phyloP scores from a whole-genome alignment of 1,139 yeast species.

The Fermentozyma sake region DNA sequence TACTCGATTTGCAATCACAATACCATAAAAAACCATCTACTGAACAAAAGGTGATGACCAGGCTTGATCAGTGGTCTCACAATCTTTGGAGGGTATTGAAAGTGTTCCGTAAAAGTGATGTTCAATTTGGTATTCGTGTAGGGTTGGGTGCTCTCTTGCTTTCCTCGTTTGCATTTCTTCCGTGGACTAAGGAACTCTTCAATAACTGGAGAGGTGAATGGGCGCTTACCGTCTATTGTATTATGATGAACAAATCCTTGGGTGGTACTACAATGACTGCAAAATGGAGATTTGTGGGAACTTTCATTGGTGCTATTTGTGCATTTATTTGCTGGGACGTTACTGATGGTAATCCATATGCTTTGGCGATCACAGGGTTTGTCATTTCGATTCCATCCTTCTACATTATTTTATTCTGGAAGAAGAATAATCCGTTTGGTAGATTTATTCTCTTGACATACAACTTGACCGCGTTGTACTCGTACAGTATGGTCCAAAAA shows the following conservation, averaged over 20 bases:
- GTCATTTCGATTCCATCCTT: slow-evolving; percentile 61
- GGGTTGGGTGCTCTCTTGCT: slow-evolving; percentile 71
- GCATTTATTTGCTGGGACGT: slow-evolving; percentile 60
- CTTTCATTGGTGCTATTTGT: slow-evolving; percentile 61
- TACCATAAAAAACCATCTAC: slow-evolving; percentile 7
- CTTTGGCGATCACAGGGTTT: slow-evolving; percentile 56
- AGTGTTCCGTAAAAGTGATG: slow-evolving; percentile 53
- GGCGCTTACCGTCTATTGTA: slow-evolving; percentile 76
- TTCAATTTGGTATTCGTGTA: slow-evolving; percentile 75
- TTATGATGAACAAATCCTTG: slow-evolving; percentile 81
- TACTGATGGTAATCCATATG: slow-evolving; percentile 53
- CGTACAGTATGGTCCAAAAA: slow-evolving; percentile 62
- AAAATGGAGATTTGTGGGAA: slow-evolving; percentile 72
- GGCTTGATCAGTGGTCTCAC: slow-evolving; percentile 9
- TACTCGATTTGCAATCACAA: slow-evolving; percentile 30
- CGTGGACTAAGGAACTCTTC: slow-evolving; percentile 50
- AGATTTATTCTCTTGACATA: slow-evolving; percentile 72
- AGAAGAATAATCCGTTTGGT: slow-evolving; percentile 58
- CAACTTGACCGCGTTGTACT: slow-evolving; percentile 73
- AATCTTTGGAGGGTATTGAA: slow-evolving; percentile 30
- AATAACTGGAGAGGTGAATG: slow-evolving; percentile 77
- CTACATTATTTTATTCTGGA: slow-evolving; percentile 66
- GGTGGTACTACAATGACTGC: slow-evolving; percentile 84
- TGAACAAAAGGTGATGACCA: not conserved
- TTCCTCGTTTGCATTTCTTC: slow-evolving; percentile 65